Evolutionary conservation across 176 grass and related monocot genomes (phyloP).

Genomic region (Pontederia crassipes): DNA sequence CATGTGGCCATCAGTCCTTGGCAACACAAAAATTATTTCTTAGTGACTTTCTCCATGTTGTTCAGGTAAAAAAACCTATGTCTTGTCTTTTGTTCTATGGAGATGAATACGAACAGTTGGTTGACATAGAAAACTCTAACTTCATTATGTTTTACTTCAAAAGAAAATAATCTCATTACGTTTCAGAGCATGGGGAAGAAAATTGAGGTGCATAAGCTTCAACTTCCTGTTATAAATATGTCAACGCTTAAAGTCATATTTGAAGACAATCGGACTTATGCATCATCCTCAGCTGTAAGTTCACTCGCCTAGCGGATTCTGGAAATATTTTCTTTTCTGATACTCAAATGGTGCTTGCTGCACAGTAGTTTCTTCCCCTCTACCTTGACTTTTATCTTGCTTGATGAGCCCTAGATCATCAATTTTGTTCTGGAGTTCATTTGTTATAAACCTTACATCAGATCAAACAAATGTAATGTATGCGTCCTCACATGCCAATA

Average conservation of each 20-base stretch:
- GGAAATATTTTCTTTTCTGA: too few relatives aligned
- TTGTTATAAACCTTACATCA: too few relatives aligned
- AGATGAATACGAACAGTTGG: not conserved
- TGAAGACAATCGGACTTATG: constrained; percentile 93
- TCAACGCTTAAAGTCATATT: constrained; percentile 66
- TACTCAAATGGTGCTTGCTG: too few relatives aligned
- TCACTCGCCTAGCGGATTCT: not conserved
- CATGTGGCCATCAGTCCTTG: constrained; percentile 78
- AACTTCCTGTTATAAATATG: constrained; percentile 87
- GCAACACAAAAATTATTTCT: constrained; percentile 80
- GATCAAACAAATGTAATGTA: too few relatives aligned
- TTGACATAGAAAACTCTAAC: not conserved
- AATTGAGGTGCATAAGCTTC: constrained; percentile 79
- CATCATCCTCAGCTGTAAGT: constrained; percentile 83
- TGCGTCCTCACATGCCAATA: too few relatives aligned
- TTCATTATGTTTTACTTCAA: too few relatives aligned
- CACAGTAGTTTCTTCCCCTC: too few relatives aligned
- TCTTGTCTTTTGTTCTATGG: constrained; percentile 17
- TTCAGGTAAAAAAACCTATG: constrained; percentile 61
- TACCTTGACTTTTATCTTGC: too few relatives aligned
- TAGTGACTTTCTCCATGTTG: constrained; percentile 77
- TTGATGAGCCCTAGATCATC: too few relatives aligned
- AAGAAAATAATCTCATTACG: not conserved
- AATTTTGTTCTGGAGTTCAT: too few relatives aligned
- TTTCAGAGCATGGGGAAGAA: constrained; percentile 60